These are phyloP conservation scores for Coemansia sp. DNA, from an alignment of 192 early-diverging fungal species.

Conservation along the genomic window DNA sequence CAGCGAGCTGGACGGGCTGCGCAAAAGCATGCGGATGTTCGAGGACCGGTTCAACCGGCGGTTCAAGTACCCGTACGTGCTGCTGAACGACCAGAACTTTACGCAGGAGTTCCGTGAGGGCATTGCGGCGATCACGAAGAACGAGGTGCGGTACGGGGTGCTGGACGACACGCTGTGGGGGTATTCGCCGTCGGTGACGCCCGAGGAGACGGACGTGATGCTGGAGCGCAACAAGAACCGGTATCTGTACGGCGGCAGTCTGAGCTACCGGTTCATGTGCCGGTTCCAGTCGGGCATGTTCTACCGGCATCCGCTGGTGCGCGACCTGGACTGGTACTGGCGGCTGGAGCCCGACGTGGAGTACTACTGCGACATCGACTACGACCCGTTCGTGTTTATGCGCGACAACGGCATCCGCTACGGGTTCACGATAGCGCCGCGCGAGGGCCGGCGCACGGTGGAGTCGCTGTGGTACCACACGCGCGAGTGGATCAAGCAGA, in stretches of 20 bases:
- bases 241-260: slow-evolving; percentile 63
- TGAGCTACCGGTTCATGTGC: slow-evolving; percentile 74
- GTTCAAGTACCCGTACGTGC: slow-evolving; percentile 75
- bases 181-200: slow-evolving; percentile 43
- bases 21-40: slow-evolving; percentile 56
- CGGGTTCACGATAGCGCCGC: slow-evolving; percentile 64
- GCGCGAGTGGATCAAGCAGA: slow-evolving; percentile 49
- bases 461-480: slow-evolving; percentile 60
- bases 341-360: slow-evolving; percentile 69
- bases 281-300: slow-evolving; percentile 64
- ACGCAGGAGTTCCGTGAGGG: slow-evolving; percentile 63
- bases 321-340: slow-evolving; percentile 68
- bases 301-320: slow-evolving; percentile 58
- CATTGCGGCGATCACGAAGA: slow-evolving; percentile 40
- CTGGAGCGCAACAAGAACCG: slow-evolving; percentile 47
- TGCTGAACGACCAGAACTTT: slow-evolving; percentile 72
- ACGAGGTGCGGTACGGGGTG: slow-evolving; percentile 42
- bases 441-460: slow-evolving; percentile 58
- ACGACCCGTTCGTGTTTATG: slow-evolving; percentile 73
- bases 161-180: slow-evolving; percentile 40
- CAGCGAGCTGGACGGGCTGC: slow-evolving; percentile 60
- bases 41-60: slow-evolving; percentile 68
- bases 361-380: slow-evolving; percentile 68
- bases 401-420: slow-evolving; percentile 63
- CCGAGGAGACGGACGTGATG: slow-evolving; percentile 29